Evolutionary conservation across 1,139 yeast species (phyloP).

Genomic region (Pichia sp.): DNA sequence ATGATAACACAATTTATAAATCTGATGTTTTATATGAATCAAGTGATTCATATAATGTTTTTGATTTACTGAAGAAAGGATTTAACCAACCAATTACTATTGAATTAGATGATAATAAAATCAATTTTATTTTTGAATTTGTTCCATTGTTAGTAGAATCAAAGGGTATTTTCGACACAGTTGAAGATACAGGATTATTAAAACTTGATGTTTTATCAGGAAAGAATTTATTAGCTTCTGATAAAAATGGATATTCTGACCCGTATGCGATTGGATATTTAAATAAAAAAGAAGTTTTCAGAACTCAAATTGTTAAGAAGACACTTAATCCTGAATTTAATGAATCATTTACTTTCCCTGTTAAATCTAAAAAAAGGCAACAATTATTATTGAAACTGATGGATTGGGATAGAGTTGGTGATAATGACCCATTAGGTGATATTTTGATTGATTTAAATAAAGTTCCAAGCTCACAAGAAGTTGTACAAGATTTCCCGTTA

Average conservation of each 20-base stretch:
- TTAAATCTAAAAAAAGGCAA: slow-evolving; percentile 57
- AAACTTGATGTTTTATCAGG: slow-evolving; percentile 53
- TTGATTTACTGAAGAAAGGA: slow-evolving; percentile 46
- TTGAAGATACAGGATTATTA: slow-evolving; percentile 60
- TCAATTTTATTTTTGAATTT: slow-evolving; percentile 50
- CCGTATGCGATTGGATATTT: slow-evolving; percentile 50
- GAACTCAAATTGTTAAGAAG: slow-evolving; percentile 56
- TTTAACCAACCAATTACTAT: slow-evolving; percentile 42
- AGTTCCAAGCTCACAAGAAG: slow-evolving; percentile 39
- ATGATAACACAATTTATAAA: slow-evolving; percentile 39
- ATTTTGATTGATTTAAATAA: slow-evolving; percentile 44
- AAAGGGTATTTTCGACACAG: slow-evolving; percentile 37
- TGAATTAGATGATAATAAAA: slow-evolving; percentile 36
- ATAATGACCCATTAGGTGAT: slow-evolving; percentile 52
- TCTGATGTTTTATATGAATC: slow-evolving; percentile 44
- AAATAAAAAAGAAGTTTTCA: slow-evolving; percentile 49
- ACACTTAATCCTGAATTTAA: slow-evolving; percentile 67
- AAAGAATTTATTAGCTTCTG: slow-evolving; percentile 48
- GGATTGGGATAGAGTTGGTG: slow-evolving; percentile 77
- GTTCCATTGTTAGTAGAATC: slow-evolving; percentile 51
- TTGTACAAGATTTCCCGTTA: slow-evolving; percentile 43
- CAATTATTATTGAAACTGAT: slow-evolving; percentile 43
- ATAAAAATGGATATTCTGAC: slow-evolving; percentile 70
- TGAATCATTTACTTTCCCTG: slow-evolving; percentile 50
- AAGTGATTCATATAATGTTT: slow-evolving; percentile 45